Evolutionary conservation across 805 yeast genomes (phyloP).

Genomic region (Candida patagonica): DNA sequence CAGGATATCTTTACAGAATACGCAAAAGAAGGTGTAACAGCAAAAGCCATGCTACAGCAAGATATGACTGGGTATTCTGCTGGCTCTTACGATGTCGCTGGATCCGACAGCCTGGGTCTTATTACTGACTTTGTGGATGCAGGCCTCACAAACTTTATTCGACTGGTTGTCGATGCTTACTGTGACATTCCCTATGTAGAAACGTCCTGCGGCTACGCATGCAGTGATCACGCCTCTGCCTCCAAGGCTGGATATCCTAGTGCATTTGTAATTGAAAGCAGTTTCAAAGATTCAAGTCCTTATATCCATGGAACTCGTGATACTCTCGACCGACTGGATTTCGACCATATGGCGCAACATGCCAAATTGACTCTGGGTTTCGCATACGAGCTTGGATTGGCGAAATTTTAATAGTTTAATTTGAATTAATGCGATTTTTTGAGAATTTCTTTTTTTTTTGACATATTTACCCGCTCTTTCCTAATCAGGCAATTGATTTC

Average conservation of each 20-base stretch:
- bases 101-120: slow-evolving; percentile 67
- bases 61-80: slow-evolving; percentile 85
- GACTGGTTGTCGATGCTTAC: slow-evolving; percentile 51
- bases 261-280: slow-evolving; percentile 73
- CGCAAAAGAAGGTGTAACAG: slow-evolving; percentile 36
- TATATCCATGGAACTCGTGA: slow-evolving; percentile 72
- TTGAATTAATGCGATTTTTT: no score
- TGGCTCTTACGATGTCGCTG: slow-evolving; percentile 39
- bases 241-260: slow-evolving; percentile 75
- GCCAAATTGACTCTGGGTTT: slow-evolving; percentile 67
- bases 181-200: slow-evolving; percentile 62
- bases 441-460: no score
- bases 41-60: slow-evolving; percentile 82
- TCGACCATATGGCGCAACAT: slow-evolving; percentile 73
- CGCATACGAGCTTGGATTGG: slow-evolving; percentile 55
- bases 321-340: slow-evolving; percentile 70
- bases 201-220: slow-evolving; percentile 82
- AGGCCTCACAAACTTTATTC: slow-evolving; percentile 49
- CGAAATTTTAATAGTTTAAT: no score
- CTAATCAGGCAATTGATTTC: no score
- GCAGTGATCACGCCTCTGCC: slow-evolving; percentile 90
- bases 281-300: slow-evolving; percentile 51
- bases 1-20: slow-evolving; percentile 62
- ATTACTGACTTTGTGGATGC: slow-evolving; percentile 59
- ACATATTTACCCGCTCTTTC: no score